Evolutionary conservation across 768 basidiomycete genomes (phyloP), one percentile per base, ranked within the genome.

Genomic region (Fistulinella prunicolor): DNA sequence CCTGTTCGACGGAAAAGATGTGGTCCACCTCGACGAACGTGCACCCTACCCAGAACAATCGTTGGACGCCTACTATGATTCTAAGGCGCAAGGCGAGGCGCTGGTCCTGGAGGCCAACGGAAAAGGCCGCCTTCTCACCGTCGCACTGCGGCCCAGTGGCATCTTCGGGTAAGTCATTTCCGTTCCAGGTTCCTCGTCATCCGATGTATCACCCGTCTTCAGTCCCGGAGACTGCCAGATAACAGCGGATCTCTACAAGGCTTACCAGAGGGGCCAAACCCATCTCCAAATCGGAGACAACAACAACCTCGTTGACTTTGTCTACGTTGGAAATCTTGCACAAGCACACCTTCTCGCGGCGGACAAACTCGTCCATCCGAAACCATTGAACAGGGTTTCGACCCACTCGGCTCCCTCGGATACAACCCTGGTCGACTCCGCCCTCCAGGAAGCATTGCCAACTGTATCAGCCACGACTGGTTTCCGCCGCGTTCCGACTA

Each of bases 321-420:
- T 94, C 6, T 97, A 97, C 62, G 92, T 98, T 57, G 92, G 84
- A 46, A 99, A 99, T 65, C 85, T 95, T 51, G 95, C 94, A 1
- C 81, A 87, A 59, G 94, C 94, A 4, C 96, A 99, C 65, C 72
- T n/a, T 65, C 72, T 99, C 13, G 96, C 96, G 10, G 86, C 89
- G 19, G 94, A 97, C 74, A 89, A 83, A 62, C 81, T 99, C 37
- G 75, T 73, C 42, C 61, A 61, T 34, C 70, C 75, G 12, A 72
- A 77, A 0, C 71, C 78, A 10, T 55, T 73, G 1, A 66, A 68
- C 32, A 54, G 59, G 4, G 46, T n/a, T n/a, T 21, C 56, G 17
- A 22, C n/a, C 9, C 1, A 38, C 37, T 55, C 46, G 6, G 16
- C 61, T 34, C 36, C 59, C 4, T 40, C 55, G 4, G 70, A 76